These are phyloP conservation scores for Geosmithia morbida DNA, from an alignment of 2,329 filamentous ascomycete species.

Conservation along the genomic window DNA sequence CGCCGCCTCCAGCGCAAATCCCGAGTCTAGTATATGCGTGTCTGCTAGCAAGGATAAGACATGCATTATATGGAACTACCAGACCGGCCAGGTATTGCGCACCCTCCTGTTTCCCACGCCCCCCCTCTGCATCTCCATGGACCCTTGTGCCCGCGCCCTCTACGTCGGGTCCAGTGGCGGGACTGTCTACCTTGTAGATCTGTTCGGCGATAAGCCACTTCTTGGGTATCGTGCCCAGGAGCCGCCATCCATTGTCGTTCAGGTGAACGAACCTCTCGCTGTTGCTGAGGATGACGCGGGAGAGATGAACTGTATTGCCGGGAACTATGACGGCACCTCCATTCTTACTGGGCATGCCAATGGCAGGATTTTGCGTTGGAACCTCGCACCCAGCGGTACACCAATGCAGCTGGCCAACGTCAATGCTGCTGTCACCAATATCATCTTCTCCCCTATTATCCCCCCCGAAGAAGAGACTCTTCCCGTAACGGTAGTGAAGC, in stretches of 20 bases:
- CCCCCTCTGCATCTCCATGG: conserved; percentile 60
- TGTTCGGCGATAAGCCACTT: conserved; percentile 42
- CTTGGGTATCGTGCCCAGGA: conserved; percentile 37
- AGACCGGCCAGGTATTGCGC: conserved; percentile 59
- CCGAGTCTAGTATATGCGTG: conserved; percentile 65
- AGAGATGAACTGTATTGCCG: conserved; percentile 48
- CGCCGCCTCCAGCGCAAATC: conserved; percentile 50
- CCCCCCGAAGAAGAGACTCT: conserved; percentile 25
- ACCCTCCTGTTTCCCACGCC: conserved; percentile 68
- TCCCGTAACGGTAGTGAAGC: conserved; percentile 58
- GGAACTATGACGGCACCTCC: conserved; percentile 71
- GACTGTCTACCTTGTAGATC: conserved; percentile 64
- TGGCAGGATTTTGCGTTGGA: conserved; percentile 72
- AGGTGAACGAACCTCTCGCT: conserved; percentile 37
- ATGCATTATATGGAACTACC: conserved; percentile 86
- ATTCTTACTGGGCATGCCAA: conserved; percentile 69
- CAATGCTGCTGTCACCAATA: conserved; percentile 70
- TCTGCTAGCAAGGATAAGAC: conserved; percentile 79
- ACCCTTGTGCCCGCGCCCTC: conserved; percentile 70
- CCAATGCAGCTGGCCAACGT: conserved; percentile 54
- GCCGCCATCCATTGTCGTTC: conserved; percentile 41
- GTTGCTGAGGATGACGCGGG: conserved; percentile 48
- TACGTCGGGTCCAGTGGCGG: conserved; percentile 73
- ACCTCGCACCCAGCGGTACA: conserved; percentile 55
- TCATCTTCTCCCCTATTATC: conserved; percentile 56